Evolutionary conservation across 768 basidiomycete species (phyloP), one percentile per base, ranked within the genome.

Genomic region (Rhizopogon sp.): DNA sequence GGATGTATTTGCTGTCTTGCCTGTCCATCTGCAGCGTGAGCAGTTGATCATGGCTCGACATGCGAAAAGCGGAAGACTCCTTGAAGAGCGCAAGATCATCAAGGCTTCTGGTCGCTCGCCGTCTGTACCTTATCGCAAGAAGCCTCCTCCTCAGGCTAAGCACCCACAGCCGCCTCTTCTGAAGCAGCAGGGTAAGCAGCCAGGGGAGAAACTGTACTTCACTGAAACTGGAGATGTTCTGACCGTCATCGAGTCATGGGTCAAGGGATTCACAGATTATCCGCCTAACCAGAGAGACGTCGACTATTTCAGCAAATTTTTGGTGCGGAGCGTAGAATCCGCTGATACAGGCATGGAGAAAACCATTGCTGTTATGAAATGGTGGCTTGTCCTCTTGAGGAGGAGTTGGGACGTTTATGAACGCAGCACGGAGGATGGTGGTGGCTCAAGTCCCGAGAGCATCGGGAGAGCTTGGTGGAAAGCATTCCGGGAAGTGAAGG

Each of bases 391-490:
- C 33, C 65, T 94, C 28, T 66, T 92, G 61, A 73, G 85, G 61
- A 72, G 84, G 57, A 69, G 80, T 62, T 93, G 87, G 79, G 79
- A 76, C 10, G 69, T 73, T 3, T 79, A 79, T 53, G 86, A 89
- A 67, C 61, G 70, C 31, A 63, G 61, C 10, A 55, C 70, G 33
- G 76, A 74, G 41, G 69, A 67, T 22, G 68, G 73, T 41, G 69
- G 68, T 46, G 56, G 39, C 4, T 33, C 64, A 64, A 71, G 73
- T 64, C 70, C 71, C 37, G 66, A 73, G 47, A 53, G 41, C 11
- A 75, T 88, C 42, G 90, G 84, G 2, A 75, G 75, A 64, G 81
- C 81, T 39, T 95, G 93, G 93, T 95, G 92, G 93, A 75, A 71
- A 50, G 81, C 86, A 6, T 94, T 90, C 72, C 73, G 79, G 56